phyloP scores from a whole-genome alignment of 1,284 basidiomycete species.

The Lentinula novae-zelandiae region DNA sequence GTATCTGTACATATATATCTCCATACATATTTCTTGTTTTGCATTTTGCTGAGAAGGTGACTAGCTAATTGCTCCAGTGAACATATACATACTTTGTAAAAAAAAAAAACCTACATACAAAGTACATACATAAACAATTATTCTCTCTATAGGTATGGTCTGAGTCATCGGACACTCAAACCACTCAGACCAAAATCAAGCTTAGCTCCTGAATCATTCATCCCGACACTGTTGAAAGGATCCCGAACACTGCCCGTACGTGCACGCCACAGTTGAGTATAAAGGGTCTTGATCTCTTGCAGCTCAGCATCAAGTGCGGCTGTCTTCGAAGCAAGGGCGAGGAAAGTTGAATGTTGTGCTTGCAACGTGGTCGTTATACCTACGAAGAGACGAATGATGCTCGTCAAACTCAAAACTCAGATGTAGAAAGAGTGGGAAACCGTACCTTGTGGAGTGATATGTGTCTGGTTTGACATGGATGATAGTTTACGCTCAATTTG shows the following conservation, averaged over 20 bases:
- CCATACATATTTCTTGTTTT: not conserved
- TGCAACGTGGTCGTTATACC: constrained; percentile 71
- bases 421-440: constrained; percentile 12
- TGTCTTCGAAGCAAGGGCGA: constrained; percentile 68
- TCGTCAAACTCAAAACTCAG: not conserved
- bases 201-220: constrained; percentile 4
- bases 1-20: not conserved
- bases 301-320: constrained; percentile 66
- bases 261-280: constrained; percentile 56
- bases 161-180: constrained; percentile 11
- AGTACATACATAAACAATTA: no score
- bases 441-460: constrained; percentile 72
- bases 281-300: constrained; percentile 65
- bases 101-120: not conserved
- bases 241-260: constrained; percentile 58
- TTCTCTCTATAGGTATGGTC: no score
- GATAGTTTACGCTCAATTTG: constrained; percentile 81
- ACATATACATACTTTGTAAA: no score
- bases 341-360: constrained; percentile 70
- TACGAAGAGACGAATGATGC: constrained; percentile 24
- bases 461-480: constrained; percentile 56
- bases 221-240: constrained; percentile 41
- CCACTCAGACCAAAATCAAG: constrained; percentile 10
- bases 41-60: not conserved
- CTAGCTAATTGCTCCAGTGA: no score